These are phyloP conservation scores for Pyrenochaeta sp. DNA, from an alignment of 2,329 filamentous ascomycete genomes.

Conservation along the genomic window DNA sequence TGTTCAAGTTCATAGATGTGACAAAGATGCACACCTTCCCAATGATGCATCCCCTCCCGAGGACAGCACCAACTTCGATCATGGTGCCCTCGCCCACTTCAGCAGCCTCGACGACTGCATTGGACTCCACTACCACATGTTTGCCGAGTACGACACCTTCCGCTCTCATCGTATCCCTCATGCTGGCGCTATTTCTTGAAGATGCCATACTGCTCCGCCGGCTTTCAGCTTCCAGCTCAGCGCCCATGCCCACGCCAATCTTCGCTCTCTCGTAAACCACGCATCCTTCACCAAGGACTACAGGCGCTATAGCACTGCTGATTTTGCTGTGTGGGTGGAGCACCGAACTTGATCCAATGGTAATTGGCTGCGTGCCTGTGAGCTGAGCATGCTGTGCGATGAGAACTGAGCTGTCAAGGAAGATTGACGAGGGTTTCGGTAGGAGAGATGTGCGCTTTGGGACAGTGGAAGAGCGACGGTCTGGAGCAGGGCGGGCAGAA, in stretches of 20 bases:
- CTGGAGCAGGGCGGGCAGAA: constrained; percentile 27
- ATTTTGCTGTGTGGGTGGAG: constrained; percentile 81
- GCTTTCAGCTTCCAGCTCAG: constrained; percentile 20
- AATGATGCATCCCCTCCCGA: constrained; percentile 46
- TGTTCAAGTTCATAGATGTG: background rate
- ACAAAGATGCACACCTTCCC: constrained; percentile 49
- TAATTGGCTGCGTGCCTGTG: constrained; percentile 79
- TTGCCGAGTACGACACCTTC: constrained; percentile 50
- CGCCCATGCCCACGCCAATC: constrained; percentile 48
- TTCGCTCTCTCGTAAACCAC: constrained; percentile 75
- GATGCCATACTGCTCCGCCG: constrained; percentile 21
- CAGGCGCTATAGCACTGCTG: constrained; percentile 51
- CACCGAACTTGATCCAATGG: constrained; percentile 78
- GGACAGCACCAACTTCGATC: constrained; percentile 42
- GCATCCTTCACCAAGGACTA: constrained; percentile 62
- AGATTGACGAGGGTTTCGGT: constrained; percentile 48
- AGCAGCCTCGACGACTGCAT: constrained; percentile 50
- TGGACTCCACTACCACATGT: constrained; percentile 56
- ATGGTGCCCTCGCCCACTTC: constrained; percentile 49
- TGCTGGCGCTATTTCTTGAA: constrained; percentile 12
- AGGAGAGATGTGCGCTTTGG: constrained; percentile 49
- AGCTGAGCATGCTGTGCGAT: constrained; percentile 59
- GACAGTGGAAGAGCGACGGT: constrained; percentile 40
- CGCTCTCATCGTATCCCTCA: constrained; percentile 26
- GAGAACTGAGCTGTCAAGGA: constrained; percentile 57